Evolutionary conservation across 148 eudicot species (phyloP), one percentile per base, ranked within the genome.

Genomic region (Chenopodium formosanum): DNA sequence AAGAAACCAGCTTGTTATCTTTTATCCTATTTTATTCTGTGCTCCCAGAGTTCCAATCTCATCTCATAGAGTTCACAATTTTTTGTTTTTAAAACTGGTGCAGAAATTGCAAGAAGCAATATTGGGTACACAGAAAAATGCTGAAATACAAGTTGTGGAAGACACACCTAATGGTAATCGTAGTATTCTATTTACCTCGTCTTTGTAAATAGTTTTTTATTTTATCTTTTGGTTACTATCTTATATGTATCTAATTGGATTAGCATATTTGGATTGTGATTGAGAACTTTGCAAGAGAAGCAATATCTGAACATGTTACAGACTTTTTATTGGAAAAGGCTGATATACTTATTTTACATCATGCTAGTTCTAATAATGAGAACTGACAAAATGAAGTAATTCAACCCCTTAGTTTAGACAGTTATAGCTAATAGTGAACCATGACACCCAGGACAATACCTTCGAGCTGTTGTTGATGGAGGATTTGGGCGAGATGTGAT

Each of bases 391-490:
- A 71, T 71, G 74, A 22, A 37, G 23, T 37, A 22, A 5, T 16
- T 44, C 22, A 13, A 37, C 40, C 20, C 48, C 27, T 47, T 46
- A 44, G 16, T 22, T 47, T 2, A 23, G 62, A 23, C 48, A 48
- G 48, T 25, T 29, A 27, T 13, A 74, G 77, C 77, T 50, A 74
- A 27, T 74, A 25, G 1, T 27, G 62, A 29, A 56, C 74, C 66
- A 78, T 46, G 79, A 79, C 75, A 1, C 27, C 40, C 86, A 93
- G 98, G 98, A 20, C 70, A 88, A 73, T 96, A 94, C 84, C 85
- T 96, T 78, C 89, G 88, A 88, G 99, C 97, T 56, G 94, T 89
- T 84, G 89, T 96, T 75, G 98, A 96, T 85, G 98, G 98, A 81
- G 94, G 98, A 47, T 89, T 94, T 63, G 97, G 99, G 32, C 82